Evolutionary conservation across 78 protist genomes (phyloP).

Genomic region (Speleostelium caveatum): DNA sequence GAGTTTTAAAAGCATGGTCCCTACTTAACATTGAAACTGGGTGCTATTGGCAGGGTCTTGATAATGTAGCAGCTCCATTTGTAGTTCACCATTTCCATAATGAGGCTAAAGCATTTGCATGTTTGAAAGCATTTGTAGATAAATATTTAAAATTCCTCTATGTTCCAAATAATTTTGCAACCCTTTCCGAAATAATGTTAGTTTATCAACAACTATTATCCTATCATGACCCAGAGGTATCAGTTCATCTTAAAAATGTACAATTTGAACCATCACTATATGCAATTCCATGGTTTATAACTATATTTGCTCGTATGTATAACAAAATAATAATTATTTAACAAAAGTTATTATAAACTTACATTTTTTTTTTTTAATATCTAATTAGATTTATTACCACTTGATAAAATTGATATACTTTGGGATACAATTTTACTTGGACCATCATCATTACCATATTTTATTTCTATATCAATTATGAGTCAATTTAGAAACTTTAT

Average conservation of each 20-base stretch:
- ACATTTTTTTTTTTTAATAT: too few species aligned
- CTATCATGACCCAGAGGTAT: constrained; percentile 88
- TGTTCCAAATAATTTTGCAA: constrained; percentile 18
- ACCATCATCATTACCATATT: constrained; percentile 69
- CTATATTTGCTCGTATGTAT: constrained; percentile 82
- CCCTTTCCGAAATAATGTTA: constrained; percentile 52
- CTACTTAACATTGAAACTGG: constrained; percentile 51
- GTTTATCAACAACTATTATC: constrained; percentile 59
- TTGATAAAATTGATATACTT: constrained; percentile 80
- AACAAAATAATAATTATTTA: too few species aligned
- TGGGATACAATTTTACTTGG: constrained; percentile 89
- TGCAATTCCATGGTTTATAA: constrained; percentile 91
- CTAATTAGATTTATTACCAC: constrained; percentile 2
- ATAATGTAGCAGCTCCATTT: constrained; percentile 81
- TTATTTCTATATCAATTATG: constrained; percentile 81
- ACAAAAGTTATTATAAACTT: too few species aligned
- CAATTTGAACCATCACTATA: constrained; percentile 86
- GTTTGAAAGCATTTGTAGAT: constrained; percentile 70
- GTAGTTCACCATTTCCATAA: constrained; percentile 73
- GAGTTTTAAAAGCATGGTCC: constrained; percentile 84
- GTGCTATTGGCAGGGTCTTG: constrained; percentile 82
- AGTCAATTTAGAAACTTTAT: constrained; percentile 65
- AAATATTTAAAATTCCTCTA: constrained; percentile 79
- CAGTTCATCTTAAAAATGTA: constrained; percentile 52
- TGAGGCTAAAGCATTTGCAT: constrained; percentile 82